These are phyloP conservation scores for Eucalyptus fibrosa DNA, from an alignment of 345 rosid genomes.

Conservation along the genomic window DNA sequence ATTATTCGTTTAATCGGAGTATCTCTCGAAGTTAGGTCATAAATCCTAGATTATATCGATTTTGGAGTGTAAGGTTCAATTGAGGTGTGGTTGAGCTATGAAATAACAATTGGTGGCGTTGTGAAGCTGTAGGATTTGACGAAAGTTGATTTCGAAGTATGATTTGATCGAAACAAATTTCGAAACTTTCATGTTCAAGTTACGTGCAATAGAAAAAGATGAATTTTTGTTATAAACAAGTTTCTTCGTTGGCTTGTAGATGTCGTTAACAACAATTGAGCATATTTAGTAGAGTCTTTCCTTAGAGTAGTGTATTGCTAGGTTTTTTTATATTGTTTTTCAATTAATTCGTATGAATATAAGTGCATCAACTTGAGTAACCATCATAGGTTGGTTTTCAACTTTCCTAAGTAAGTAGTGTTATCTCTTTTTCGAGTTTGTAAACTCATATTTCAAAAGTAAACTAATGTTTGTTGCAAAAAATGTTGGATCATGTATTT, in stretches of 20 bases:
- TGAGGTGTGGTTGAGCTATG: not conserved
- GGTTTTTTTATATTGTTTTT: too few species aligned
- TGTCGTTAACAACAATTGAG: not conserved
- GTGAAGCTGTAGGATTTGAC: rapidly evolving
- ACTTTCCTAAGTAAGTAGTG: too few species aligned
- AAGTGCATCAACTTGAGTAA: not conserved
- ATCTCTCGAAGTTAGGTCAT: not conserved
- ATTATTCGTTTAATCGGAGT: not conserved
- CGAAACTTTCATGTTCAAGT: rapidly evolving
- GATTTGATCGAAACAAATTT: rapidly evolving
- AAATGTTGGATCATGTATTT: not conserved
- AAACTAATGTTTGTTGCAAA: not conserved
- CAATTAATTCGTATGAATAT: not conserved
- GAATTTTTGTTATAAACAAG: not conserved
- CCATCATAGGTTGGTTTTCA: not conserved
- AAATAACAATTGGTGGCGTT: not conserved
- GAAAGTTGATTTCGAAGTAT: too few species aligned
- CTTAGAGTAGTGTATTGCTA: not conserved
- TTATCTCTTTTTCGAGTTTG: rapidly evolving
- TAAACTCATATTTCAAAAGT: not conserved
- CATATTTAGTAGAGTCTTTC: not conserved
- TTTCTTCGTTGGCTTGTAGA: not conserved
- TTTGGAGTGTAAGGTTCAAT: not conserved
- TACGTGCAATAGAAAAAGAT: rapidly evolving
- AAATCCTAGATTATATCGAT: too few species aligned